These are phyloP conservation scores for Boletus tylopilopsis DNA, from an alignment of 768 basidiomycete genomes.

Conservation along the genomic window DNA sequence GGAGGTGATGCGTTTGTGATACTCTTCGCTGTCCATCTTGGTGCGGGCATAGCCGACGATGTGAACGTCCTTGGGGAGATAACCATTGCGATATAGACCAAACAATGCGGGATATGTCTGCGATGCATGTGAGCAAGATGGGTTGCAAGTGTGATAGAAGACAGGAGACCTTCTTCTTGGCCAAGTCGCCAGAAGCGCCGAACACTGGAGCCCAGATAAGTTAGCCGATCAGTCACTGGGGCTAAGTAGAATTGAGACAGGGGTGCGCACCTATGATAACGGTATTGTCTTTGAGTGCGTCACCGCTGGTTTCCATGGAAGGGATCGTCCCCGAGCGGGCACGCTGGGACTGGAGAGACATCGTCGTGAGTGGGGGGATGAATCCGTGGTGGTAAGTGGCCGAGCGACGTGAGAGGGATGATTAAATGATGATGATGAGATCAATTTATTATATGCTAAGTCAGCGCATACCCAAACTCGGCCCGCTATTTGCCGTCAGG, in stretches of 20 bases:
- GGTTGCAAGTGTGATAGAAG: not conserved
- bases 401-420: slow-evolving; percentile 21
- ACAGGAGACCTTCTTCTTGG: slow-evolving; percentile 89
- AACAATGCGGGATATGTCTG: slow-evolving; percentile 97
- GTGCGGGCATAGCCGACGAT: slow-evolving; percentile 97
- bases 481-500: slow-evolving; percentile 6
- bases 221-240: slow-evolving; percentile 12
- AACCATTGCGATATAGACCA: slow-evolving; percentile 74
- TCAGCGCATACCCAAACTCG: slow-evolving; percentile 7
- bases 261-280: slow-evolving; percentile 71
- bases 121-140: slow-evolving; percentile 38
- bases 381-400: not conserved
- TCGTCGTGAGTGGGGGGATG: slow-evolving; percentile 9
- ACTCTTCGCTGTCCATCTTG: slow-evolving; percentile 86
- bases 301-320: slow-evolving; percentile 74
- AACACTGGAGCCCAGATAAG: slow-evolving; percentile 57
- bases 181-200: slow-evolving; percentile 95
- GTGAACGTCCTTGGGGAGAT: slow-evolving; percentile 78
- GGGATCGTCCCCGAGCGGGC: slow-evolving; percentile 81
- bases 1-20: slow-evolving; percentile 75
- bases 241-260: slow-evolving; percentile 14
- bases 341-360: slow-evolving; percentile 40
- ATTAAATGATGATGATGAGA: slow-evolving; percentile 4
- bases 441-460: slow-evolving; percentile 4
- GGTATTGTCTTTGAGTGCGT: slow-evolving; percentile 82